Evolutionary conservation across 2,329 filamentous ascomycete genomes (phyloP).

Genomic region (Fusarium floridanum): DNA sequence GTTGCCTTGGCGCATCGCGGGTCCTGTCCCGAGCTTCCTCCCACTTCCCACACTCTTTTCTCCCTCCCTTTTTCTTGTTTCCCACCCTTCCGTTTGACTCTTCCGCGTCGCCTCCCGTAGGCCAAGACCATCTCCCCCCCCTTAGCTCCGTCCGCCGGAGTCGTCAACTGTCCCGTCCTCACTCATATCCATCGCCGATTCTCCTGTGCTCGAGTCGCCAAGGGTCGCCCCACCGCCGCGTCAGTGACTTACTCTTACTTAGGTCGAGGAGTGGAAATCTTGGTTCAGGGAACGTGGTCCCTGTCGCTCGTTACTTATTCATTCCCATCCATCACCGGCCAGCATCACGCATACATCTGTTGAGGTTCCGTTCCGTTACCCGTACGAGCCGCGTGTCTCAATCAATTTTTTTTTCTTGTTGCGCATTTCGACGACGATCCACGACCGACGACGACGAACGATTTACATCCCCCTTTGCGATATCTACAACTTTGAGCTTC

Average conservation of each 20-base stretch:
- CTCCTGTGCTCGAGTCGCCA: conserved; percentile 28
- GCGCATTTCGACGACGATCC: conserved; percentile 29
- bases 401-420: conserved; percentile 3
- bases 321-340: conserved; percentile 20
- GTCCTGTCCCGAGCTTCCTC: conserved; percentile 15
- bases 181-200: conserved; percentile 19
- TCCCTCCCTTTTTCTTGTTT: conserved; percentile 8
- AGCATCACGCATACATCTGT: neutral
- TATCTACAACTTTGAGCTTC: conserved; percentile 17
- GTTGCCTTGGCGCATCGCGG: conserved; percentile 11
- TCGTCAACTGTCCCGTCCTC: conserved; percentile 16
- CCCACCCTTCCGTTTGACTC: conserved; percentile 10
- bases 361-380: neutral
- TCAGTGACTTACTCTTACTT: conserved; percentile 36
- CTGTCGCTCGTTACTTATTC: conserved; percentile 48
- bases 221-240: conserved; percentile 38
- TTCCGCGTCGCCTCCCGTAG: conserved; percentile 5
- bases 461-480: conserved; percentile 19
- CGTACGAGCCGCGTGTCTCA: conserved; percentile 16
- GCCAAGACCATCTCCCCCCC: conserved; percentile 17
- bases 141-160: conserved; percentile 15
- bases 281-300: conserved; percentile 46
- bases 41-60: conserved; percentile 5
- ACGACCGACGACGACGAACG: conserved; percentile 35
- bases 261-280: conserved; percentile 30